Evolutionary conservation across 2,329 filamentous ascomycete species (phyloP).

Genomic region (Amauroascus verrucosus): DNA sequence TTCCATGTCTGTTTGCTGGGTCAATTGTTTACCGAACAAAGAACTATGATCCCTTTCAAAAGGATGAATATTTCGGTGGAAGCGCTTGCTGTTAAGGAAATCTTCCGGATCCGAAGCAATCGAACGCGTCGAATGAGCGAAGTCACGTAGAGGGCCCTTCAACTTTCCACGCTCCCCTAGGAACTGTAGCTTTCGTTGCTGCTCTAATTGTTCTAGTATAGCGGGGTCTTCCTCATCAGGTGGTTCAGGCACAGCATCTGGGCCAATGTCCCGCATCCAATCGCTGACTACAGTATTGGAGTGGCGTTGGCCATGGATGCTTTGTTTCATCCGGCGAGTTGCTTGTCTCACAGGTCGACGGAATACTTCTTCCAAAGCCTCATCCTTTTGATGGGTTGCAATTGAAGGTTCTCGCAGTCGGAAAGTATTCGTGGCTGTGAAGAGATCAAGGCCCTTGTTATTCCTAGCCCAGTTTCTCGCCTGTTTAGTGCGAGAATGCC

Average conservation of each 20-base stretch:
- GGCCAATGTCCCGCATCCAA: slow-evolving; percentile 70
- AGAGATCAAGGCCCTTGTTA: slow-evolving; percentile 50
- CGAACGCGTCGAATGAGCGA: slow-evolving; percentile 45
- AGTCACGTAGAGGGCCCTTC: slow-evolving; percentile 31
- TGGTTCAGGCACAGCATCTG: slow-evolving; percentile 42
- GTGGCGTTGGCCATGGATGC: slow-evolving; percentile 50
- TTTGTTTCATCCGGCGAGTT: slow-evolving; percentile 41
- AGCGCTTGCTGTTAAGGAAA: slow-evolving; percentile 19
- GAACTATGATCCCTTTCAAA: neutral
- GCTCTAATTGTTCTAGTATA: slow-evolving; percentile 49
- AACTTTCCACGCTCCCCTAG: slow-evolving; percentile 4
- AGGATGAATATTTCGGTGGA: neutral
- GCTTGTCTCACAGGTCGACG: slow-evolving; percentile 56
- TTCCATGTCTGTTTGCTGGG: slow-evolving; percentile 66
- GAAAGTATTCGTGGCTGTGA: slow-evolving; percentile 54
- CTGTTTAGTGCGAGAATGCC: slow-evolving; percentile 45
- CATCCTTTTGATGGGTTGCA: slow-evolving; percentile 79
- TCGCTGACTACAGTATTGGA: slow-evolving; percentile 72
- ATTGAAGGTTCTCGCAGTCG: slow-evolving; percentile 77
- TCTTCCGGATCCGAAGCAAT: slow-evolving; percentile 50
- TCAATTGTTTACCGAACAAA: slow-evolving; percentile 18
- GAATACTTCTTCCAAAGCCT: slow-evolving; percentile 85
- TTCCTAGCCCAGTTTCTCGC: slow-evolving; percentile 51
- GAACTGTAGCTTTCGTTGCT: slow-evolving; percentile 34
- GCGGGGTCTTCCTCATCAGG: slow-evolving; percentile 52